Base-by-base conservation (phyloP, 805 yeast genomes). In the Suhomyces vadensis region DNA sequence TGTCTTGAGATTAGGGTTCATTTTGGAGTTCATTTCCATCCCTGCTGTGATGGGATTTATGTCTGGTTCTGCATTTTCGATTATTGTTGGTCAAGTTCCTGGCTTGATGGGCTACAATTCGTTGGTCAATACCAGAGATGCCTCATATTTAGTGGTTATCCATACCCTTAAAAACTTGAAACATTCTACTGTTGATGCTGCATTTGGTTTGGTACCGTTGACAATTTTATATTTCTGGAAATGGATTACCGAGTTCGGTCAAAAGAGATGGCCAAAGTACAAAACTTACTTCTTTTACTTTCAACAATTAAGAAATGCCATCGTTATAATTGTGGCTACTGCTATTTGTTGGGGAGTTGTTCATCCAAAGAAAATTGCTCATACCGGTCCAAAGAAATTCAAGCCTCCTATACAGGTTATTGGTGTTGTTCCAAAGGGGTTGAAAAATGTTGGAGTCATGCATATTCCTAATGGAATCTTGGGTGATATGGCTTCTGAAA, bases 31-130 rank as follows among this genome's bases (percentile, higher is more conserved):
- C 60, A 89, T 91, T 56, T 88, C 97, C 2, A 74, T 84, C 58
- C 96, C 96, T 37, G 95, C 96, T 1, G 96, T 91, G 33, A 75
- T 89, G 67, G 97, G 97, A 0, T 91, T 90, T 71, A 91, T 91
- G 92, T 78, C 92, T 25, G 97, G 97, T 41, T 90, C 97, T 4
- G 96, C 97, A 2, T 77, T 91, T 56, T 83, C 75, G 56, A 91
- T 91, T 59, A 73, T 85, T 26, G 65, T 74, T 48, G 97, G 97
- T 19, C 97, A 91, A 69, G 82, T 91, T 5, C 96, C 97, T 4
- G 85, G 74, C 4, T 73, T 91, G 47, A 75, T 91, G 86, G 97
- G 97, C 13, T 85, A 74, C 67, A 74, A 61, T 54, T 79, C 69
- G 13, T 46, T 52, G 24, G 88, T 90, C 44, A 82, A 87, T 68